Percentiles rank a stretch among this genome's conserved stretches.
phyloP scores from a whole-genome alignment of 73 alveolate genomes.

The Tetrahymena elliotti region DNA sequence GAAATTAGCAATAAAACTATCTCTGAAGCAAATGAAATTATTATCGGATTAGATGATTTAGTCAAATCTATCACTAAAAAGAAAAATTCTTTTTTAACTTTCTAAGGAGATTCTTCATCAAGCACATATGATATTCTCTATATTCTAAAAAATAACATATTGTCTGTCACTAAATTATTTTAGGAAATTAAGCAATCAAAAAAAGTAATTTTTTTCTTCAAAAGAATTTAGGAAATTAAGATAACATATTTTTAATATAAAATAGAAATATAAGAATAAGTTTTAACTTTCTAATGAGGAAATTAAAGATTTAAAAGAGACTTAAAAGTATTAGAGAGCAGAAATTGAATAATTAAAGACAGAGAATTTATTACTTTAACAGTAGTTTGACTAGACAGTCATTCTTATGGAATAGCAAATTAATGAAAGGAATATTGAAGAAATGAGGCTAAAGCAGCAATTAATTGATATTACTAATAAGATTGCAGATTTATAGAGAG shows the following conservation, averaged over 20 bases:
- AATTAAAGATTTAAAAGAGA: neutral
- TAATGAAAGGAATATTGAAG: neutral
- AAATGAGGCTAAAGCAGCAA: neutral
- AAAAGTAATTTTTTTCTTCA: neutral
- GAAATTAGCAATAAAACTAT: neutral
- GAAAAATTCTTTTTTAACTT: neutral
- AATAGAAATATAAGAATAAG: neutral
- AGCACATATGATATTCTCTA: neutral
- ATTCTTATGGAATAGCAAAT: neutral
- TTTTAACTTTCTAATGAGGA: neutral
- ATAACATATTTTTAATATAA: neutral
- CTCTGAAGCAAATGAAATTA: neutral
- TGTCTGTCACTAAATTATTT: neutral
- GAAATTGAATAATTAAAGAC: neutral
- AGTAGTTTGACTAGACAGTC: neutral
- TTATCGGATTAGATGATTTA: neutral
- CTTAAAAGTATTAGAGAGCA: neutral
- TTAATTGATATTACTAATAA: neutral
- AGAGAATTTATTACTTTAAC: neutral
- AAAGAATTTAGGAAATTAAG: neutral
- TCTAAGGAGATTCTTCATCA: neutral
- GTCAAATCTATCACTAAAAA: neutral
- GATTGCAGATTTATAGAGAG: neutral
- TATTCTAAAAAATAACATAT: neutral
- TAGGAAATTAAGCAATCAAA: neutral